These are phyloP conservation scores for Physaria fendleri DNA, from an alignment of 345 rosid genomes.

Conservation along the genomic window DNA sequence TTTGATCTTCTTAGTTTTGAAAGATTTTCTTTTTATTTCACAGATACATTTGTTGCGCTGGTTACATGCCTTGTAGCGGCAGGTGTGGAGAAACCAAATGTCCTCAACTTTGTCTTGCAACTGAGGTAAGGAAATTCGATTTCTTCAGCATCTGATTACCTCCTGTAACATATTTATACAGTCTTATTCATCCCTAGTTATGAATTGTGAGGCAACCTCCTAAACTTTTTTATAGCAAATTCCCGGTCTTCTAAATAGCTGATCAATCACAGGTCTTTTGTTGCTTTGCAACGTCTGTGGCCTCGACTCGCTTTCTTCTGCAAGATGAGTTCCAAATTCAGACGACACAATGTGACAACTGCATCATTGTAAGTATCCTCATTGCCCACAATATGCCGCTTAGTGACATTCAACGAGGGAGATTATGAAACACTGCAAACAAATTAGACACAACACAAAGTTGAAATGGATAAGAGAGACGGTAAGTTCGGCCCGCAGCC, in stretches of 20 bases:
- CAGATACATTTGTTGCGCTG: slow-evolving; percentile 70
- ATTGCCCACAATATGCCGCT: not conserved
- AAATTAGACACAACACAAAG: slow-evolving; percentile 83
- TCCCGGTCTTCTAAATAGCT: not conserved
- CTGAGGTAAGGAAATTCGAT: slow-evolving; percentile 41
- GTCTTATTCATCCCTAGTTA: not conserved
- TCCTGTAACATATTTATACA: not conserved
- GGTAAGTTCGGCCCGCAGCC: slow-evolving; percentile 88
- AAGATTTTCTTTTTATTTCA: not conserved
- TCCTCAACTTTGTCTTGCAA: slow-evolving; percentile 64
- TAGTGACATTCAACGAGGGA: not conserved
- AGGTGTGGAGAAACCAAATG: slow-evolving; percentile 57
- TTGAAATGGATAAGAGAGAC: slow-evolving; percentile 97
- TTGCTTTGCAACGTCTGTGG: slow-evolving; percentile 83
- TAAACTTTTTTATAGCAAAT: not conserved
- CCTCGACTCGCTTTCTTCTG: slow-evolving; percentile 68
- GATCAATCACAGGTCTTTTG: slow-evolving; percentile 48
- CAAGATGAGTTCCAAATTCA: slow-evolving; percentile 76
- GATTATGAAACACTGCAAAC: no score
- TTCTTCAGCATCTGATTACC: not conserved
- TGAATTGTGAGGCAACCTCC: not conserved
- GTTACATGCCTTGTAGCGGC: slow-evolving; percentile 73
- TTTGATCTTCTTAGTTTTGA: no score
- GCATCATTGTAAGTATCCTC: slow-evolving; percentile 49
- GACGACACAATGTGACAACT: slow-evolving; percentile 69